Conservation (phyloP, 306 rosid genomes). For the Bauhinia variegata region DNA sequence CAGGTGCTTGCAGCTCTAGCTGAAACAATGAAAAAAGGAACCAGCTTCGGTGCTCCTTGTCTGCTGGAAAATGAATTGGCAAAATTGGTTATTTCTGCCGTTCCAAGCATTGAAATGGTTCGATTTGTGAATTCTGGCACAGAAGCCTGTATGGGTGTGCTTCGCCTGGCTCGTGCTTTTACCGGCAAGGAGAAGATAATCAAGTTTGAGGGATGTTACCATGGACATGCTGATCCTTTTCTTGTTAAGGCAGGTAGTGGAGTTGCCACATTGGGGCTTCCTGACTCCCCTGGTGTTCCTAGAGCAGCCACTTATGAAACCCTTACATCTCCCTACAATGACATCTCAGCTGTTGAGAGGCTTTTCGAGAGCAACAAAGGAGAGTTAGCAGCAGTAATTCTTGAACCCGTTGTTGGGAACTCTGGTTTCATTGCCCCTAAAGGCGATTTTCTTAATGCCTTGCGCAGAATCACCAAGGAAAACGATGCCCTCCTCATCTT, state of each 20-base stretch:
- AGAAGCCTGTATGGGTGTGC: slow-evolving; percentile 96
- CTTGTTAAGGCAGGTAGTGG: slow-evolving; percentile 98
- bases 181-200: slow-evolving; percentile 72
- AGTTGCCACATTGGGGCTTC: slow-evolving; percentile 94
- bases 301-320: slow-evolving; percentile 85
- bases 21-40: slow-evolving; percentile 96
- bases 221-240: slow-evolving; percentile 97
- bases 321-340: slow-evolving; percentile 80
- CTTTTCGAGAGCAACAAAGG: slow-evolving; percentile 68
- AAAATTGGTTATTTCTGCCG: slow-evolving; percentile 80
- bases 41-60: slow-evolving; percentile 98
- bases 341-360: slow-evolving; percentile 66
- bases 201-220: slow-evolving; percentile 97
- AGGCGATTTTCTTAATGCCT: slow-evolving; percentile 64
- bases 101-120: slow-evolving; percentile 95
- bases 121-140: slow-evolving; percentile 96
- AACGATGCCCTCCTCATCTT: slow-evolving; percentile 72
- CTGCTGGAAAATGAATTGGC: slow-evolving; percentile 81
- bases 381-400: slow-evolving; percentile 76
- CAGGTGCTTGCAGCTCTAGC: slow-evolving; percentile 93
- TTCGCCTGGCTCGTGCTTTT: slow-evolving; percentile 86
- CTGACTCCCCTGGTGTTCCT: slow-evolving; percentile 98
- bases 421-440: slow-evolving; percentile 81
- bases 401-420: slow-evolving; percentile 96
- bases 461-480: slow-evolving; percentile 74